Evolutionary conservation across 345 rosid species (phyloP).

Genomic region (Populus nigra): DNA sequence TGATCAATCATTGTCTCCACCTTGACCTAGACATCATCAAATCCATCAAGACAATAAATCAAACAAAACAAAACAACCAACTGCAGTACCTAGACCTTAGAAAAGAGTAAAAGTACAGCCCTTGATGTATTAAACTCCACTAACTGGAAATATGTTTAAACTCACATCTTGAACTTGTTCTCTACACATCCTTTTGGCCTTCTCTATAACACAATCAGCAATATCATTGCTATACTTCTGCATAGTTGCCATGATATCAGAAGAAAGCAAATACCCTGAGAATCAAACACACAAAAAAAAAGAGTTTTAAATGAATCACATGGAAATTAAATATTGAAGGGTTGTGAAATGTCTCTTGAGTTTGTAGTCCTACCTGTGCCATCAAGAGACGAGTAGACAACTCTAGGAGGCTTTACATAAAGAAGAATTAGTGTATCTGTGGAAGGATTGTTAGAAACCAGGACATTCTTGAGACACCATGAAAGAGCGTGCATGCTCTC

Average conservation of each 20-base stretch:
- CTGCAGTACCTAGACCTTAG: too few relatives aligned
- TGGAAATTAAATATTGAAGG: too few relatives aligned
- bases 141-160: background rate
- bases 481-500: constrained; percentile 65
- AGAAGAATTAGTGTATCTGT: constrained; percentile 51
- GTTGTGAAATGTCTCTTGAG: too few relatives aligned
- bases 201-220: constrained; percentile 43
- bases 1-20: background rate
- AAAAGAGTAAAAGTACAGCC: too few relatives aligned
- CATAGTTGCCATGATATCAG: constrained; percentile 43
- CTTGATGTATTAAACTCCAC: background rate
- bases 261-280: constrained; percentile 57
- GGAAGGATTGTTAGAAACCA: constrained; percentile 26
- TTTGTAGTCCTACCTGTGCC: constrained; percentile 41
- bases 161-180: constrained; percentile 32
- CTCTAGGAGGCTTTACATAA: constrained; percentile 42
- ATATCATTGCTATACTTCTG: constrained; percentile 45
- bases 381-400: constrained; percentile 36
- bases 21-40: background rate
- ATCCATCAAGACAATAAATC: background rate
- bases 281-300: background rate
- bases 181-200: constrained; percentile 46
- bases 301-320: background rate
- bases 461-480: constrained; percentile 51
- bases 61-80: too few relatives aligned